Base-by-base conservation (phyloP, 2,329 filamentous ascomycete species). In the Geosmithia morbida region DNA sequence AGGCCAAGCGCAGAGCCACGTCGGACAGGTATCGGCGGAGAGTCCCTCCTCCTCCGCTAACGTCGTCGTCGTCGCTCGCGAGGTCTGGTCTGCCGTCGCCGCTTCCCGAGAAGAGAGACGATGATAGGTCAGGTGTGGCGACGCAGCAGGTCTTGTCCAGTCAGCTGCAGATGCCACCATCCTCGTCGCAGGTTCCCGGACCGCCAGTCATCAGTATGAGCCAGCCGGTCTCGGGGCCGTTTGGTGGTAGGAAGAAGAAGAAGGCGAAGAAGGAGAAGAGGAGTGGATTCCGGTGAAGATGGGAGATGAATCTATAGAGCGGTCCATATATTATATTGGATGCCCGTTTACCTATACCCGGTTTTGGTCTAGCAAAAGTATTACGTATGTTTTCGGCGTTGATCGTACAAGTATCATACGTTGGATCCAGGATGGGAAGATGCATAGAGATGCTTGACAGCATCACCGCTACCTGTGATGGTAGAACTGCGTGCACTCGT, bases 231-330 rank as follows among this genome's bases (percentile, higher is more conserved):
- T 49, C 61, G n/a, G 72, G 72, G 2, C 52, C 58, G 4, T 72
- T 71, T 64, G 71, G 71, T 51, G 60, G 70, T 45, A 63, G 61
- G 50, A 62, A 59, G 51, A 63, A 58, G 47, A 70, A 70, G 58
- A 72, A 70, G 55, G 50, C 52, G 16, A 69, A 68, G 57, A 66
- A 61, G 55, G 65, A 61, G 55, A 62, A 61, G 55, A 66, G 60
- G 55, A 63, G 60, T 10, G 66, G 67, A 1, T 70, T 71, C 48
- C 46, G 50, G n/a, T 50, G n/a, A n/a, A n/a, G n/a, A n/a, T n/a
- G n/a, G n/a, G n/a, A n/a, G n/a, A n/a, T n/a, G n/a, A n/a, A n/a
- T n/a, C n/a, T n/a, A n/a, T n/a, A 33, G 26, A 33, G 33, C 11
- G 33, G 3, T 37, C 6, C 13, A 16, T 37, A 13, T 37, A 37